Evolutionary conservation across 345 rosid genomes (phyloP).

Genomic region (Mallotus nudiflorus): DNA sequence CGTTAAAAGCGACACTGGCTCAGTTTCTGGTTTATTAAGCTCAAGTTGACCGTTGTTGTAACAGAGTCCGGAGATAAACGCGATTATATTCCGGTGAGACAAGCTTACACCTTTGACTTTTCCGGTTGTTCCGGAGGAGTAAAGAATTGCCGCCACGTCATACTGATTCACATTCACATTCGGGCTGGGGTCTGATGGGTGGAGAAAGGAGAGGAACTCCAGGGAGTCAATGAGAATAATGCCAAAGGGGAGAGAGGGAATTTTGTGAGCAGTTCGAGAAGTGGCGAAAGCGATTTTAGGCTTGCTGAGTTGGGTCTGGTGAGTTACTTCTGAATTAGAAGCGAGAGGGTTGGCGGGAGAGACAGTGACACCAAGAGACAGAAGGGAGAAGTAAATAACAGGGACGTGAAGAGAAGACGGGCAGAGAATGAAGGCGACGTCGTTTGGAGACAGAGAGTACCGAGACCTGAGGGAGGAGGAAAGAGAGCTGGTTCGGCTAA

Average conservation of each 20-base stretch:
- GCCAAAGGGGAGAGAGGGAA: constrained; percentile 42
- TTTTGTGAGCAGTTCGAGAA: constrained; percentile 41
- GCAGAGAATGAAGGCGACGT: constrained; percentile 67
- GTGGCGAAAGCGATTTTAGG: constrained; percentile 78
- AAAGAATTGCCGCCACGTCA: constrained; percentile 67
- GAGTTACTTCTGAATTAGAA: constrained; percentile 58
- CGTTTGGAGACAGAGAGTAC: constrained; percentile 42
- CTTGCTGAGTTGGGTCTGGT: constrained; percentile 49
- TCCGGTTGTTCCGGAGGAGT: constrained; percentile 87
- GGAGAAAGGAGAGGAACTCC: constrained; percentile 55
- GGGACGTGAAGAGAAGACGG: constrained; percentile 67
- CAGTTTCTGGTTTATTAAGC: constrained; percentile 23
- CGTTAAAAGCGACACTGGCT: constrained; percentile 49
- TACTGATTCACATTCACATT: constrained; percentile 43
- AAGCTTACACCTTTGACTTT: constrained; percentile 62
- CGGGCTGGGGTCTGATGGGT: constrained; percentile 12
- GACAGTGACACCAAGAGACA: constrained; percentile 65
- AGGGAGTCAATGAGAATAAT: constrained; percentile 70
- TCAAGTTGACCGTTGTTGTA: constrained; percentile 16
- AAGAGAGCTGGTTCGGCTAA: constrained; percentile 44
- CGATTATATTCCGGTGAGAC: constrained; percentile 72
- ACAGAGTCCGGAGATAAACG: constrained; percentile 50
- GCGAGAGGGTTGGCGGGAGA: constrained; percentile 74
- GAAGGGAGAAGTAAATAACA: constrained; percentile 63
- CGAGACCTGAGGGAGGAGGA: constrained; percentile 39